Base-by-base conservation (phyloP, 1,139 yeast genomes). In the Diutina mesorugosa region DNA sequence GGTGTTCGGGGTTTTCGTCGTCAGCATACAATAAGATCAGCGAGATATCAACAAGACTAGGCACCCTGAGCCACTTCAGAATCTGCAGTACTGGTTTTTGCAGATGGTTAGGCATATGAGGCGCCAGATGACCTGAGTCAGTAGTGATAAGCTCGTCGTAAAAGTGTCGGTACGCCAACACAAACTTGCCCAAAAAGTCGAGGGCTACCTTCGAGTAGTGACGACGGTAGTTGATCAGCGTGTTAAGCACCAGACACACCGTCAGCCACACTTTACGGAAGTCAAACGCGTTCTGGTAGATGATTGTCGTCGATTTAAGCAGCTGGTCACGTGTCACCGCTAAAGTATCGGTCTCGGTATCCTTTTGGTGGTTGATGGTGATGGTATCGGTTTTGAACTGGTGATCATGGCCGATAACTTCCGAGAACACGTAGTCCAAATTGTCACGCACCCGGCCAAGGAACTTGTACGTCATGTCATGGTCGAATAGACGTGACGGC, bases 191-290 rank as follows among this genome's bases (percentile, higher is more conserved):
- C 57, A 76, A 63, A 55, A 72, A 67, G 32, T 63, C 63, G 58
- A 83, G 67, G 6, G 80, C 74, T 10, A 79, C 68, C 29, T 71
- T 69, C 45, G 81, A 77, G 63, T 80, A 80, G 21, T 80, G 82
- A 45, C 71, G 69, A 60, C 87, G 72, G 63, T 76, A 84, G 32
- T 76, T 72, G 55, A 83, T 70, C 0, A 90, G 79, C 1, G 91
- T 84, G 64, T 85, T 85, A 60, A 86, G 70, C 1, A 80, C 72
- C 56, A 76, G 73, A 59, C 88, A 78, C 7, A 83, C 66, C 57
- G 76, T 76, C 58, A 71, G 70, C 59, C 85, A 77, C 52, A 85
- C 72, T 29, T 69, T 66, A 60, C 80, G 79, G 65, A 86, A 84
- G 45, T 78, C 81, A 30, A 75, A 64, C 2, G 86, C 82, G 57